Evolutionary conservation across 495 filamentous ascomycete genomes (phyloP), one percentile per base, ranked within the genome.

Genomic region (Entonaema liquescens): DNA sequence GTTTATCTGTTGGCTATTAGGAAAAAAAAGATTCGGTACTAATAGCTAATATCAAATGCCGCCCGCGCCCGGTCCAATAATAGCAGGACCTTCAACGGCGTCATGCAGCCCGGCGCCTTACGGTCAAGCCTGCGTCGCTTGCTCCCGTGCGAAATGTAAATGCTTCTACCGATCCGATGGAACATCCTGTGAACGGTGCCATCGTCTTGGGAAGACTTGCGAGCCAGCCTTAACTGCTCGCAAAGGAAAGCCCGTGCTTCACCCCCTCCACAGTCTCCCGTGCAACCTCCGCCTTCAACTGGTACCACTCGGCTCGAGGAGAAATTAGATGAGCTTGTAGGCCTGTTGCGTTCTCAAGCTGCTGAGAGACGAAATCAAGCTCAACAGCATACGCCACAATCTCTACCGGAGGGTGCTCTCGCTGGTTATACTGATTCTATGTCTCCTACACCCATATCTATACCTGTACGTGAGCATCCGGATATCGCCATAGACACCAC

Each of bases 81-180:
- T 38, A 40, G 19, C 50, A 57, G 56, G 31, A 1, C 17, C 58
- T 12, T n/a, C 21, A 15, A 53, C 68, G 5, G 15, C 68, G 9
- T 61, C 68, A 36, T 74, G 56, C 55, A 76, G 59, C 23, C 71
- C 74, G 35, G 74, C 74, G 8, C 61, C 74, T 49, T 76, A 76
- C 44, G 74, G 74, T 15, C 71, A 60, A 11, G 69, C 74, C 8
- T 76, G 74, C 9, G 62, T 36, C 12, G 71, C 65, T 26, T 76
- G 74, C 54, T 72, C 72, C 13, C 71, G 72, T 17, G 74, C 72
- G 17, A 76, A 76, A 55, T 76, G 72, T 65, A 76, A 76, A 53
- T 76, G 74, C 23, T 74, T 74, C 55, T 72, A 74, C 42, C 64
- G 61, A 8, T 13, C 74, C n/a, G 72, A 68, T 21, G 74, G 74